These are phyloP conservation scores for Colletotrichum neosansevieriae DNA, from an alignment of 2,329 filamentous ascomycete species.

Conservation along the genomic window DNA sequence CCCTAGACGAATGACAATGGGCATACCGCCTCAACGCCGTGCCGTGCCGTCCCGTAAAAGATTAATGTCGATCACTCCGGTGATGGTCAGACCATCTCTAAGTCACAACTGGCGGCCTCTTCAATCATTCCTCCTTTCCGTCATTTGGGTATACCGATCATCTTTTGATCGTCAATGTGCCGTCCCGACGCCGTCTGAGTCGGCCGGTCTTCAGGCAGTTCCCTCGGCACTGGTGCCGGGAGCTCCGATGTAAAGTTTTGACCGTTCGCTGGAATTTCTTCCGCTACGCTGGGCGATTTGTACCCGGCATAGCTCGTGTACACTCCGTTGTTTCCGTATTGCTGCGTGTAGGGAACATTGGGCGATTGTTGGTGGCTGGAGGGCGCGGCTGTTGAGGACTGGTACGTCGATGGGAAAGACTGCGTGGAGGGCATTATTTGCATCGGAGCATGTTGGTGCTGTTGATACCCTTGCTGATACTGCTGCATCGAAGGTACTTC, in stretches of 20 bases:
- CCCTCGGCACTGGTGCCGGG: conserved; percentile 17
- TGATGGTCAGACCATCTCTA: not conserved
- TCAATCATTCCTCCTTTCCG: not conserved
- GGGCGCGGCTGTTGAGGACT: conserved; percentile 5
- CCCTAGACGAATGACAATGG: not conserved
- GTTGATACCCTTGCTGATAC: not conserved
- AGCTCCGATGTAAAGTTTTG: conserved; percentile 15
- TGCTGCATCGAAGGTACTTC: conserved; percentile 12
- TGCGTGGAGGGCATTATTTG: conserved; percentile 13
- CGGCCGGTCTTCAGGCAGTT: conserved; percentile 8
- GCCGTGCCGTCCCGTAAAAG: not conserved
- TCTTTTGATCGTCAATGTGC: conserved; percentile 28
- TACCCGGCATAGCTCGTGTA: conserved; percentile 26
- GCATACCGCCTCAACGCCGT: conserved; percentile 4
- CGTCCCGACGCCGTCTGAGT: not conserved
- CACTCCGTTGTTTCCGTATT: conserved; percentile 15
- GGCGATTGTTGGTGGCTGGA: conserved; percentile 10
- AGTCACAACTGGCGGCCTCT: no score
- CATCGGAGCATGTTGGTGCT: conserved; percentile 14
- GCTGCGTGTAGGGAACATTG: conserved; percentile 4
- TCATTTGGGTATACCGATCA: conserved; percentile 12
- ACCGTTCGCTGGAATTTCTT: not conserved
- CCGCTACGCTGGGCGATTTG: conserved; percentile 6
- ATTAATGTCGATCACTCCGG: conserved; percentile 8
- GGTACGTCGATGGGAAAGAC: conserved; percentile 16